These are phyloP conservation scores for Hagleromyces aurorensis DNA, from an alignment of 805 yeast genomes.

Conservation along the genomic window DNA sequence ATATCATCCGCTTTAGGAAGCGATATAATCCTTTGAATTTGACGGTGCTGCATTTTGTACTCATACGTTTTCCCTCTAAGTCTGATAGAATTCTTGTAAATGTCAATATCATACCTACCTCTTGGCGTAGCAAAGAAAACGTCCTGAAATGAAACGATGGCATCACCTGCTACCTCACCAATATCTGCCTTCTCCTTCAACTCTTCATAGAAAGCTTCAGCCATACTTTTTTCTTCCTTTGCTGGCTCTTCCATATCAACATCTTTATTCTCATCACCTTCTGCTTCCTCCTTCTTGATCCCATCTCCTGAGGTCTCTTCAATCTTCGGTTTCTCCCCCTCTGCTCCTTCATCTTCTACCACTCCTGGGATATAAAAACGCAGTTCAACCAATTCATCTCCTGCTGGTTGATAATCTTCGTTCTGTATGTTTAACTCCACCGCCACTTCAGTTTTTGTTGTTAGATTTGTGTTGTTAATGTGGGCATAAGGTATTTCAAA, in stretches of 20 bases:
- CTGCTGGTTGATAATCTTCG: slow-evolving; percentile 55
- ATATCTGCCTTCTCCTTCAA: slow-evolving; percentile 89
- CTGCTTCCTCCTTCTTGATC: slow-evolving; percentile 10
- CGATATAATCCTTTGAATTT: slow-evolving; percentile 83
- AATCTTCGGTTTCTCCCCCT: slow-evolving; percentile 33
- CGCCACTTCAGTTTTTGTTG: slow-evolving; percentile 90
- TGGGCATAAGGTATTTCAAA: slow-evolving; percentile 83
- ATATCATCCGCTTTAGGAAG: slow-evolving; percentile 92
- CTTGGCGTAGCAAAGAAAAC: slow-evolving; percentile 91
- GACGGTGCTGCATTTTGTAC: slow-evolving; percentile 85
- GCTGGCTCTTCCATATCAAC: slow-evolving; percentile 13
- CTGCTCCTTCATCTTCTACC: slow-evolving; percentile 43
- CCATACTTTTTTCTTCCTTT: slow-evolving; percentile 47
- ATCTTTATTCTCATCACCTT: slow-evolving; percentile 31
- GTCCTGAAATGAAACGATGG: slow-evolving; percentile 87
- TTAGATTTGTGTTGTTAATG: slow-evolving; percentile 77
- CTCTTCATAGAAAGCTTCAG: slow-evolving; percentile 81
- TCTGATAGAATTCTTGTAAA: slow-evolving; percentile 80
- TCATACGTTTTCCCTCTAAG: slow-evolving; percentile 97
- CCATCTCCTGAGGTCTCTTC: slow-evolving; percentile 26
- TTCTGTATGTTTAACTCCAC: slow-evolving; percentile 67
- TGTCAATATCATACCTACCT: slow-evolving; percentile 96
- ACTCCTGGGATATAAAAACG: slow-evolving; percentile 90
- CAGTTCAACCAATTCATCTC: slow-evolving; percentile 94
- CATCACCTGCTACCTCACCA: slow-evolving; percentile 91